A percentile compares a stretch with the other conserved stretches of the same genome.
Conservation (phyloP, 495 filamentous ascomycete species). For the Evansstolkia leycettana region DNA sequence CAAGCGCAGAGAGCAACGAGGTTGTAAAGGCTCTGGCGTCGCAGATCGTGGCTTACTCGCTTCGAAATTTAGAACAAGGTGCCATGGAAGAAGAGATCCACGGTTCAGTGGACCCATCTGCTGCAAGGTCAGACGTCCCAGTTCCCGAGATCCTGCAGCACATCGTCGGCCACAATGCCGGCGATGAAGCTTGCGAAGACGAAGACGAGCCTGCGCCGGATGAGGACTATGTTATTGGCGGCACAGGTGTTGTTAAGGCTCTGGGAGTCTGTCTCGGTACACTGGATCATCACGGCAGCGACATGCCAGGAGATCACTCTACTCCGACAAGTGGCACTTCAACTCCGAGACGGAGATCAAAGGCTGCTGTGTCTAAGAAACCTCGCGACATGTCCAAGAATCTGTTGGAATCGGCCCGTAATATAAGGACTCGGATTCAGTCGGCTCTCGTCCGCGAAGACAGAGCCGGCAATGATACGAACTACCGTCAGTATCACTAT, state of each 20-base stretch:
- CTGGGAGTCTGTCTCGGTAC: constrained; percentile 83
- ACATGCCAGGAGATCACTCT: constrained; percentile 24
- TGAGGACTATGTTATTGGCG: constrained; percentile 90
- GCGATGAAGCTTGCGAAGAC: constrained; percentile 40
- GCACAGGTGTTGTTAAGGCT: constrained; percentile 90
- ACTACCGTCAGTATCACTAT: constrained; percentile 53
- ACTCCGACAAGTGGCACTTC: constrained; percentile 37
- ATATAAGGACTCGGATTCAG: constrained; percentile 73
- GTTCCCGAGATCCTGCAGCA: constrained; percentile 57
- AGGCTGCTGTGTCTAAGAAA: constrained; percentile 38
- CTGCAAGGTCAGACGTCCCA: constrained; percentile 25
- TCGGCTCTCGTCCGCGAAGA: constrained; percentile 73
- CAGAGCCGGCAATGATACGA: constrained; percentile 49
- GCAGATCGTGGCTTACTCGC: constrained; percentile 84
- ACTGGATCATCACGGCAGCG: constrained; percentile 25
- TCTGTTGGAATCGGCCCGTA: constrained; percentile 69
- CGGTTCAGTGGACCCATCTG: constrained; percentile 19
- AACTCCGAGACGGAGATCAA: constrained; percentile 38
- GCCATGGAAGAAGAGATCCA: constrained; percentile 35
- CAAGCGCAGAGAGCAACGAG: constrained; percentile 63
- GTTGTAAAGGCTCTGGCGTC: constrained; percentile 87
- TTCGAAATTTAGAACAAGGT: constrained; percentile 73
- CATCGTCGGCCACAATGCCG: constrained; percentile 46
- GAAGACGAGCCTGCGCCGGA: constrained; percentile 67
- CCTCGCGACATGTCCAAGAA: constrained; percentile 91